Evolutionary conservation across 805 yeast genomes (phyloP).

Genomic region (Metschnikowia continentalis): DNA sequence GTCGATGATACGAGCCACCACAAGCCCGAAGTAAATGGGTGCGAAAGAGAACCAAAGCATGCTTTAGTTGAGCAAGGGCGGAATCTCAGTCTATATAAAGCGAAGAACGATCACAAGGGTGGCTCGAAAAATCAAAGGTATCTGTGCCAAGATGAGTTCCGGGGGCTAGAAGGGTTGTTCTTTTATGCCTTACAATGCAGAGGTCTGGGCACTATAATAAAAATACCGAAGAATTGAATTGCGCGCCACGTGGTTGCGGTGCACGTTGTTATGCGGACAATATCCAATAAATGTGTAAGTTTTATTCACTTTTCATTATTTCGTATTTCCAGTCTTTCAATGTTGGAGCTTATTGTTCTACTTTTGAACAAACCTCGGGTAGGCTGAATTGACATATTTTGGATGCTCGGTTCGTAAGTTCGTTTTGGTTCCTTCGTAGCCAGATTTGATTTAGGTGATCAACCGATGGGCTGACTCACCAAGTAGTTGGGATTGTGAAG

Average conservation of each 20-base stretch:
- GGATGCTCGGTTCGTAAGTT: no score
- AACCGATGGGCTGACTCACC: no score
- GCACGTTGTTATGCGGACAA: background rate
- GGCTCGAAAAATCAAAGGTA: no score
- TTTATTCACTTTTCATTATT: background rate
- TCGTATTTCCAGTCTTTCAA: no score
- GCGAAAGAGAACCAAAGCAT: constrained; percentile 11
- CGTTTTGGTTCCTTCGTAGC: no score
- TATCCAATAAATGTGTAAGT: background rate
- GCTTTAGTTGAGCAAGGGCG: background rate
- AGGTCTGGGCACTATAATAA: background rate
- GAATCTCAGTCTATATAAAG: background rate
- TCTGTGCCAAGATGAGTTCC: no score
- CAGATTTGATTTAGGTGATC: no score
- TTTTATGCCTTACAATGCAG: background rate
- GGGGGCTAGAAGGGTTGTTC: background rate
- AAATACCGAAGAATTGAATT: background rate
- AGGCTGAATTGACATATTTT: no score
- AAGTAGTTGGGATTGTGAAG: no score
- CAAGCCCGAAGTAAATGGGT: constrained; percentile 8
- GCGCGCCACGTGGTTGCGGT: constrained; percentile 3
- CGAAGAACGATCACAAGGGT: no score
- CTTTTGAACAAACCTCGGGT: no score
- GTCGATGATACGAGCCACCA: constrained; percentile 21
- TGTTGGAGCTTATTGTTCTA: no score